Evolutionary conservation across 2,329 filamentous ascomycete genomes (phyloP), one percentile per base, ranked within the genome.

Genomic region (Cryphonectria carpinicola): DNA sequence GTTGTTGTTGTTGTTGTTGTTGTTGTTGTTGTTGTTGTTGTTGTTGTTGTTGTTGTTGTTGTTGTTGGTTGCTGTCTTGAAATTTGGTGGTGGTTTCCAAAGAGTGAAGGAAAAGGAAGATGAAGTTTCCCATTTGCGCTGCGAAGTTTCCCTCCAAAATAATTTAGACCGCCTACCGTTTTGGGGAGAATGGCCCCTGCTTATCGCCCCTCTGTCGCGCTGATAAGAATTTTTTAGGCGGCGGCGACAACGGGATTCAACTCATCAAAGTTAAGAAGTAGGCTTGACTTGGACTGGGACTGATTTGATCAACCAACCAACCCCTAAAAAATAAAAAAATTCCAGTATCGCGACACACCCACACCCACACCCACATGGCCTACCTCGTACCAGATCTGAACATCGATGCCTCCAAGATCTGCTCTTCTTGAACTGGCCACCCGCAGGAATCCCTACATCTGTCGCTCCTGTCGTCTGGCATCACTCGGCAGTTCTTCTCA

Each of bases 121-220:
- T 17, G 52, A 39, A 25, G 60, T 69, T 65, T 39, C 52, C 52
- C 35, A 56, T 61, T 22, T 41, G 58, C 39, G 54, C 67, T 41
- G 61, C 60, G 43, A 65, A 67, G 56, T 54, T 32, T 32, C 37
- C 22, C 56, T 11, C 67, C 70, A 73, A 73, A 72, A 75, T 76
- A 75, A 76, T 77, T 76, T 75, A 70, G 76, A 76, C 74, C 76
- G 73, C 74, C 73, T 72, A 74, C 74, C 76, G 69, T 71, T 72
- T 69, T 70, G 6, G 17, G 17, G 66, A 56, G 25, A 37, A 39
- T 28, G 65, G 67, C n/a, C 19, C 39, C 72, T 19, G 37, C 61
- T 70, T 54, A 32, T 65, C 41, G 58, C 72, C n/a, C 28, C 46
- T 58, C 22, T n/a, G 41, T 61, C 66, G 67, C 64, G 67, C 71